Base-by-base conservation (phyloP, 1,284 basidiomycete species). In the Kalmanozyma brasiliensis region DNA sequence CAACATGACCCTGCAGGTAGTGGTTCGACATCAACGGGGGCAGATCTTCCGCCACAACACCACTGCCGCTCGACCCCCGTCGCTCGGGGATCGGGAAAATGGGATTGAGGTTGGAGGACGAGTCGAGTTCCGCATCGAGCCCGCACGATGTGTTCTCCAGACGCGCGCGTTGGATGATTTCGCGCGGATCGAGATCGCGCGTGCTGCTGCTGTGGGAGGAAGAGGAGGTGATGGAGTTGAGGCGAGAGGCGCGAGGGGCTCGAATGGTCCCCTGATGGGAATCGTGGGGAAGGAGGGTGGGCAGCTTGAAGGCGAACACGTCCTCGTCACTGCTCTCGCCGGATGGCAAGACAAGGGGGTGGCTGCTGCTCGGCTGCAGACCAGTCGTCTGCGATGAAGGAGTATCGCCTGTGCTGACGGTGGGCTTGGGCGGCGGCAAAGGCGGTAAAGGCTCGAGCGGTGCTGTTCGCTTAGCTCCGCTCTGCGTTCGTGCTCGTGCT, bases 11-110 rank as follows among this genome's bases (percentile, higher is more conserved):
- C 32, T 63, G 53, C 20, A 69, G 35, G 24, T 69, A 69, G 49
- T 69, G 61, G 33, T 58, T 69, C 11, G 60, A 64, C 5, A 69
- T 52, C 29, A 69, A 42, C 14, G 66, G 66, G 16, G 66, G 66
- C 1, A 69, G 48, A 42, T 69, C 66, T 29, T 69, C 66, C 4
- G 59, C 59, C 3, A 68, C 57, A 8, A 30, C 23, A 24, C 10
- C 6, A 14, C 16, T 32, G 34, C 35, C 44, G 22, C 20, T 14
- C 20, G n/a, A n/a, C n/a, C n/a, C n/a, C n/a, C n/a, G n/a, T n/a
- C n/a, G n/a, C n/a, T n/a, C n/a, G n/a, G n/a, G n/a, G n/a, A n/a
- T n/a, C n/a, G n/a, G n/a, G n/a, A n/a, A n/a, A n/a, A n/a, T n/a
- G n/a, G n/a, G n/a, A n/a, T n/a, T n/a, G n/a, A n/a, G n/a, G n/a